Conservation (phyloP, 1,139 yeast genomes). For the Maudiozyma humilis region DNA sequence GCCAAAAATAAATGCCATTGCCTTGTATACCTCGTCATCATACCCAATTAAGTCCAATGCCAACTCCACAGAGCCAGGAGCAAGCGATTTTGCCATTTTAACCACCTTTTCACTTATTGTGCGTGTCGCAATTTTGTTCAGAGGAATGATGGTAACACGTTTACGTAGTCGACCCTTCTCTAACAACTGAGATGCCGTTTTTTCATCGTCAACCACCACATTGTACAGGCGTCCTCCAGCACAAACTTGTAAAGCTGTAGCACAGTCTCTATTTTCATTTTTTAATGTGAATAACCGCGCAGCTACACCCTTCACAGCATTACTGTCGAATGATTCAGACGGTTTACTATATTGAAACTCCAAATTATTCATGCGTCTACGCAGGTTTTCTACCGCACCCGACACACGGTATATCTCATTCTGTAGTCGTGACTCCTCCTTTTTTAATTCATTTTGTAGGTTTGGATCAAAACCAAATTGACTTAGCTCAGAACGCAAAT, state of each 20-base stretch:
- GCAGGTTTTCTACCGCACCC: conserved; percentile 47
- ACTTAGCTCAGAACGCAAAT: conserved; percentile 40
- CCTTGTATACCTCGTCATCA: conserved; percentile 59
- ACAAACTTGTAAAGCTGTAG: conserved; percentile 83
- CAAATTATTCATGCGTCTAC: conserved; percentile 60
- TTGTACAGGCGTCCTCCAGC: conserved; percentile 90
- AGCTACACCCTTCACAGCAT: conserved; percentile 76
- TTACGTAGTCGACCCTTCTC: conserved; percentile 71
- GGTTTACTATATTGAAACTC: conserved; percentile 73
- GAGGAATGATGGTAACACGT: conserved; percentile 85
- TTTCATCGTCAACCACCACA: conserved; percentile 84
- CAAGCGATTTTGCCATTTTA: conserved; percentile 48
- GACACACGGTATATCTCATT: conserved; percentile 37
- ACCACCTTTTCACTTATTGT: conserved; percentile 39
- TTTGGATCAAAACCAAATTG: conserved; percentile 55
- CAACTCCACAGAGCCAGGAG: conserved; percentile 75
- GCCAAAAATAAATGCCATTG: conserved; percentile 92
- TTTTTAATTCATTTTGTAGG: conserved; percentile 40
- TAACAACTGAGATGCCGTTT: conserved; percentile 70
- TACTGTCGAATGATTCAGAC: conserved; percentile 47
- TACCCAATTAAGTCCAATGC: conserved; percentile 76
- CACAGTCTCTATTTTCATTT: conserved; percentile 50
- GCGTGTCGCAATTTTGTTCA: conserved; percentile 70
- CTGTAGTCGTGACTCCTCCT: conserved; percentile 35
- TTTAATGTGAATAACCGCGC: conserved; percentile 72